phyloP scores from a whole-genome alignment of 1,139 yeast genomes.

The Wickerhamomyces sp. region DNA sequence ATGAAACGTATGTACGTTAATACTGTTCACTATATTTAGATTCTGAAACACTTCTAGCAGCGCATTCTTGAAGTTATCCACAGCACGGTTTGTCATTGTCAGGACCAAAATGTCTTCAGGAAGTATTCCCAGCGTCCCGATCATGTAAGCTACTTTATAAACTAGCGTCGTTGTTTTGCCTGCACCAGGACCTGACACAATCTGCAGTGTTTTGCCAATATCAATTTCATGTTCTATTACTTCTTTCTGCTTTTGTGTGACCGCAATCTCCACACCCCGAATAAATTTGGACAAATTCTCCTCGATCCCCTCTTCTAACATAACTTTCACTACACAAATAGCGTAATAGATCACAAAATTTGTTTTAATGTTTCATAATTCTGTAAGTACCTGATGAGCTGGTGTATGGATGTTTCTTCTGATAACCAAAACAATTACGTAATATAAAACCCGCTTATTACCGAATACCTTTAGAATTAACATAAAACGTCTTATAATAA shows the following conservation, averaged over 20 bases:
- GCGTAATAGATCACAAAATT: too few relatives aligned
- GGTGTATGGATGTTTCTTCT: too few relatives aligned
- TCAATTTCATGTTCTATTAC: conserved; percentile 35
- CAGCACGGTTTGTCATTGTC: conserved; percentile 70
- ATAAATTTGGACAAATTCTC: too few relatives aligned
- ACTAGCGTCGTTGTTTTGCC: conserved; percentile 69
- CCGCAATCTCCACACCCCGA: conserved; percentile 7
- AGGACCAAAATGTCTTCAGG: conserved; percentile 59
- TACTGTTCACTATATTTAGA: conserved; percentile 9
- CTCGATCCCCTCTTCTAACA: too few relatives aligned
- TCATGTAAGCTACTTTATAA: conserved; percentile 45
- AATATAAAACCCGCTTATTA: too few relatives aligned
- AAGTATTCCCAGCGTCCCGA: conserved; percentile 33
- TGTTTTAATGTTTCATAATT: too few relatives aligned
- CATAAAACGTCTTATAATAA: too few relatives aligned
- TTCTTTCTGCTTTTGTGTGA: conserved; percentile 34
- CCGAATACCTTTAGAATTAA: too few relatives aligned
- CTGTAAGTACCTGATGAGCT: too few relatives aligned
- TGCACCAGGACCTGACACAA: conserved; percentile 71
- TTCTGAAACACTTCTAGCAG: conserved; percentile 34
- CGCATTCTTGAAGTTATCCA: conserved; percentile 42
- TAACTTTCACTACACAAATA: too few relatives aligned
- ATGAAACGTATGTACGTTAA: conserved; percentile 50
- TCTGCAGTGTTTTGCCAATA: conserved; percentile 39
- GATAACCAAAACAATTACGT: too few relatives aligned